Conservation (phyloP, 352 stramenopile species). For the Peronospora farinosa region DNA sequence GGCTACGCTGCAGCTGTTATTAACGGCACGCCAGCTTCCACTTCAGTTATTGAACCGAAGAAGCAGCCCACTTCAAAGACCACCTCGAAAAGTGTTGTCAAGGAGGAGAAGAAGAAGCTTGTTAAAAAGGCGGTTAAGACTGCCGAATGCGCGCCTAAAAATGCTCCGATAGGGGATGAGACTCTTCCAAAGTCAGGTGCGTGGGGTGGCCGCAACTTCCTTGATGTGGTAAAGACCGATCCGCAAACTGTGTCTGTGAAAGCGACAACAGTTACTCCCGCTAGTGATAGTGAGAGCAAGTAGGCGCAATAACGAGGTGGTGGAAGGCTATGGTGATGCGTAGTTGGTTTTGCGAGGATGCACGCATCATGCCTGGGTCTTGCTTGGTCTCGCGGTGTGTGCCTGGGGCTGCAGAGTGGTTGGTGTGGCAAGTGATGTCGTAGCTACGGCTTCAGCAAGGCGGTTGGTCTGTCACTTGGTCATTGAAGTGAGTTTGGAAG, state of each 20-base stretch:
- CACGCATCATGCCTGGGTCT: constrained; percentile 16
- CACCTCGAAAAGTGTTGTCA: constrained; percentile 27
- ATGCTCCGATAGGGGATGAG: constrained; percentile 31
- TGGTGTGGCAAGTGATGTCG: constrained; percentile 3
- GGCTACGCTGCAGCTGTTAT: constrained; percentile 78
- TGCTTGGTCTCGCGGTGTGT: constrained; percentile 12
- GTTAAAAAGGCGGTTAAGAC: constrained; percentile 41
- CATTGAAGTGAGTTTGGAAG: constrained; percentile 25
- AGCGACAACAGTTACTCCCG: constrained; percentile 21
- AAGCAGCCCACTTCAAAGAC: constrained; percentile 36
- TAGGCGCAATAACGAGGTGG: constrained; percentile 28
- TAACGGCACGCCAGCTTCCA: constrained; percentile 52
- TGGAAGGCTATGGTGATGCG: constrained; percentile 14
- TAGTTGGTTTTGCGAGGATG: constrained; percentile 22
- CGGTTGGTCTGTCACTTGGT: constrained; percentile 24
- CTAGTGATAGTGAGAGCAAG: constrained; percentile 41
- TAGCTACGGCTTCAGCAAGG: constrained; percentile 7
- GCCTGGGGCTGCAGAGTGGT: constrained; percentile 7
- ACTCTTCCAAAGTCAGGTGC: constrained; percentile 56
- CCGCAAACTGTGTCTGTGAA: constrained; percentile 40
- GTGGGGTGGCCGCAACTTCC: constrained; percentile 76
- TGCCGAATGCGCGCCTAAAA: constrained; percentile 18
- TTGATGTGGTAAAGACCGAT: constrained; percentile 80
- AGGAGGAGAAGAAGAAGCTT: constrained; percentile 44
- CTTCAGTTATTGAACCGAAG: constrained; percentile 36